phyloP scores from a whole-genome alignment of 805 yeast genomes.

The Candida caryicola region DNA sequence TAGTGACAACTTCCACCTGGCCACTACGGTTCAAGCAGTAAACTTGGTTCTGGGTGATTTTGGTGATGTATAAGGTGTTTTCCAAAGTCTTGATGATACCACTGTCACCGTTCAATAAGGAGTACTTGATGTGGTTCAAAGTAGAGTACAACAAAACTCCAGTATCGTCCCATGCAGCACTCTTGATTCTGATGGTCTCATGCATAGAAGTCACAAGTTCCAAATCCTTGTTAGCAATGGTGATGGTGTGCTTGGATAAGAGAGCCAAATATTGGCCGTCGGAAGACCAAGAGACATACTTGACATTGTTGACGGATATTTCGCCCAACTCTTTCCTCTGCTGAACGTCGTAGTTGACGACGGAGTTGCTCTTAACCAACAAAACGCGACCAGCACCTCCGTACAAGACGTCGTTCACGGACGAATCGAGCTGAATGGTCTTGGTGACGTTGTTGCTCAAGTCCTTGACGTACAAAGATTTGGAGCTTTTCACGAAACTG shows the following conservation, averaged over 20 bases:
- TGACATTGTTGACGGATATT: conserved; percentile 69
- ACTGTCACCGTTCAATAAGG: conserved; percentile 87
- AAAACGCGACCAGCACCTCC: conserved; percentile 85
- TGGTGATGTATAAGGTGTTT: conserved; percentile 78
- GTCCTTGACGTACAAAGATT: conserved; percentile 79
- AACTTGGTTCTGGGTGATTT: conserved; percentile 66
- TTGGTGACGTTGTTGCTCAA: conserved; percentile 80
- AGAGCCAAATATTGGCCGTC: conserved; percentile 88
- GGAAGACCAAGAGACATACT: conserved; percentile 84
- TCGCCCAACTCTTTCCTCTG: conserved; percentile 78
- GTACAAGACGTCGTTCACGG: conserved; percentile 66
- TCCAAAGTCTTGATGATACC: conserved; percentile 93
- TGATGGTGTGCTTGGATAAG: conserved; percentile 86
- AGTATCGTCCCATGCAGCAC: conserved; percentile 96
- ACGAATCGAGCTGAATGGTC: conserved; percentile 64
- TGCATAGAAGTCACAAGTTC: conserved; percentile 81
- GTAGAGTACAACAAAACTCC: conserved; percentile 92
- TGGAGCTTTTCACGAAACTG: conserved; percentile 62
- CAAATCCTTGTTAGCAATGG: conserved; percentile 77
- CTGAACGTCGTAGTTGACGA: conserved; percentile 86
- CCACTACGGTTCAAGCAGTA: conserved; percentile 85
- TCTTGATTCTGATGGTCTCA: conserved; percentile 93
- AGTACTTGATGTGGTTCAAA: conserved; percentile 91
- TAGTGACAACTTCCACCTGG: conserved; percentile 68
- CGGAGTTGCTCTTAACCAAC: conserved; percentile 67